Evolutionary conservation across 1,284 basidiomycete species (phyloP).

Genomic region (Trametes sp.): DNA sequence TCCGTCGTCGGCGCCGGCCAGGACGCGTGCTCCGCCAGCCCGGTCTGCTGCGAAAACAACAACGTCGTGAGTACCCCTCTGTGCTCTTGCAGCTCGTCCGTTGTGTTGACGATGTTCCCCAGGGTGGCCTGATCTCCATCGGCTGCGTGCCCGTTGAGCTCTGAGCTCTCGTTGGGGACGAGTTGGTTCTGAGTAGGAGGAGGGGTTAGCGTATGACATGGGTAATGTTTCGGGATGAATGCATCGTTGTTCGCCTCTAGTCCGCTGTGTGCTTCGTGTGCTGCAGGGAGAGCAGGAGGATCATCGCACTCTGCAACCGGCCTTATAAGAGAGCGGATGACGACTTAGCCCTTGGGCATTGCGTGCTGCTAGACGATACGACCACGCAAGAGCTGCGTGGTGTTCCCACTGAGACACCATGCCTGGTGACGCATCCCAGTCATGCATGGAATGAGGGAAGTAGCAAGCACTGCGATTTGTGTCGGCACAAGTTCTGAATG

Average conservation of each 20-base stretch:
- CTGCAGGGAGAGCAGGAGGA: too few relatives aligned
- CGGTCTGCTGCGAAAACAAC: conserved; percentile 33
- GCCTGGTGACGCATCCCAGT: too few relatives aligned
- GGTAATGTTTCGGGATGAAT: conserved; percentile 15
- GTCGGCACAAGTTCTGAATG: neutral
- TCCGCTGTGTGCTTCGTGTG: neutral
- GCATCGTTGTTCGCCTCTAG: conserved; percentile 2
- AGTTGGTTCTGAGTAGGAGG: neutral
- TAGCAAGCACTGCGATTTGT: neutral
- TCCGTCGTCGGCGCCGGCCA: conserved; percentile 27
- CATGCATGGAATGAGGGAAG: too few relatives aligned
- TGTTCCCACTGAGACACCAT: too few relatives aligned
- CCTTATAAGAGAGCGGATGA: neutral
- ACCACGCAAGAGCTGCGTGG: too few relatives aligned
- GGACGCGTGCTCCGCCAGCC: conserved; percentile 20
- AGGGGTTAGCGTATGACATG: conserved; percentile 3
- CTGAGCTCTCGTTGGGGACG: conserved; percentile 1
- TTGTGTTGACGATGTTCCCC: neutral
- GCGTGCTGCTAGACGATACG: too few relatives aligned
- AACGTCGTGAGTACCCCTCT: conserved; percentile 15
- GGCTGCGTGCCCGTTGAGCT: conserved; percentile 33
- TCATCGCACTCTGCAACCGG: neutral
- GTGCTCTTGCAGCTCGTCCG: neutral
- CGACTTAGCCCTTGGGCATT: neutral
- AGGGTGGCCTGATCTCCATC: conserved; percentile 34